Evolutionary conservation across 257 asterid species (phyloP), one percentile per base, ranked within the genome.

Genomic region (Vinca minor): DNA sequence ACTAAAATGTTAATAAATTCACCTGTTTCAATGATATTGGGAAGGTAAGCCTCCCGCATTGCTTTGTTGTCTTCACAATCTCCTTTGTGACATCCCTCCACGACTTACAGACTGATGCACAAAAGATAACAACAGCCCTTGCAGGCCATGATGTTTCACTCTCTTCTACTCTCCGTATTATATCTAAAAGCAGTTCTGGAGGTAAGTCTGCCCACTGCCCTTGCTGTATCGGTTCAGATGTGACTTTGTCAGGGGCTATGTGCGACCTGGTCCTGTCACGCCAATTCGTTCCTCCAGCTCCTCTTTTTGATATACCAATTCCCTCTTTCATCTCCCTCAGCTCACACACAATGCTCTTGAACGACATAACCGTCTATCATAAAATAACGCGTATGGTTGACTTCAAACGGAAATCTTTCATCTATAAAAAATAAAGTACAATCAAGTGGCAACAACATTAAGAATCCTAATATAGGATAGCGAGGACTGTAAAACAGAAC

Each of bases 1-100:
- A 50, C 21, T 11, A 21, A 69, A 50, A 11, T 61, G 41, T 59
- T 12, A 20, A 66, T 42, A 28, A 53, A 70, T 35, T 34, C 74
- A 84, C 96, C 93, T 92, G 98, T 79, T 92, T 92, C 46, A 92
- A 69, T n/a, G 98, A 91, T 76, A 88, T 88, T 54, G 98, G 96
- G 63, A 88, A 83, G 15, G 98, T 91, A 64, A 92, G 86, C 74
- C 83, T 88, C 75, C 98, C 95, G 74, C 96, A 92, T 81, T 86
- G 87, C 73, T 85, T 95, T 0, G 91, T 96, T 31, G 95, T 87
- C 82, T 78, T 92, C 72, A 92, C 98, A 62, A 85, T 87, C 74
- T 87, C 98, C 88, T 88, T 89, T 17, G 98, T 89, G 67, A 92
- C 68, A 55, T 79, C 88, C 69, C 98, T 89, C 98, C 98, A 92